Conservation (phyloP, 805 yeast genomes). For the Maudiozyma barnettii region DNA sequence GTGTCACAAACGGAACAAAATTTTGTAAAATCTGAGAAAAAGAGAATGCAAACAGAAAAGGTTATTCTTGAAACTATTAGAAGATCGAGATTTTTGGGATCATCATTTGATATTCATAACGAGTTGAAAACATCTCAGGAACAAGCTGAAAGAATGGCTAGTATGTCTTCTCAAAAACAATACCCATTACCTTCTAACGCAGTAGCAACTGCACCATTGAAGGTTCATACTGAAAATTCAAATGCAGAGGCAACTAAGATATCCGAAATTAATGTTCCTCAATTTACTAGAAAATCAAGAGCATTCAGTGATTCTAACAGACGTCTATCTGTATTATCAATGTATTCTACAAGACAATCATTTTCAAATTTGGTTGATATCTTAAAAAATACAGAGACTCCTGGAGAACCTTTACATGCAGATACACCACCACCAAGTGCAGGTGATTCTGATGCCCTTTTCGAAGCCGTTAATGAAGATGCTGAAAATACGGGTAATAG, state of each 20-base stretch:
- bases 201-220: constrained; percentile 17
- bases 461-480: constrained; percentile 21
- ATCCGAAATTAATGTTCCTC: constrained; percentile 59
- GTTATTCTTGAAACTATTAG: constrained; percentile 34
- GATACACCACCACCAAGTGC: constrained; percentile 13
- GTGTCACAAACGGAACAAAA: constrained; percentile 8
- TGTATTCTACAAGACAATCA: constrained; percentile 60
- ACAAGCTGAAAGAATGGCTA: constrained; percentile 1
- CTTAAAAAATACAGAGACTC: constrained; percentile 22
- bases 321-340: constrained; percentile 61
- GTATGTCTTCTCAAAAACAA: constrained; percentile 2
- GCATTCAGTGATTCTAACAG: constrained; percentile 53
- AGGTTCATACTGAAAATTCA: constrained; percentile 4
- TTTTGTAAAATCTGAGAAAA: constrained; percentile 15
- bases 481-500: constrained; percentile 10
- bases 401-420: constrained; percentile 6
- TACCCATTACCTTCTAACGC: constrained; percentile 22
- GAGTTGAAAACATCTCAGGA: constrained; percentile 21
- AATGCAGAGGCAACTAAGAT: constrained; percentile 39
- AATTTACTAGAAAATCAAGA: constrained; percentile 59
- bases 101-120: constrained; percentile 30
- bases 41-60: constrained; percentile 21
- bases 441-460: constrained; percentile 23
- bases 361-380: constrained; percentile 47
- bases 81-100: constrained; percentile 37